Evolutionary conservation across 83 land plant genomes (phyloP), one percentile per base, ranked within the genome.

Genomic region (Picea abies): DNA sequence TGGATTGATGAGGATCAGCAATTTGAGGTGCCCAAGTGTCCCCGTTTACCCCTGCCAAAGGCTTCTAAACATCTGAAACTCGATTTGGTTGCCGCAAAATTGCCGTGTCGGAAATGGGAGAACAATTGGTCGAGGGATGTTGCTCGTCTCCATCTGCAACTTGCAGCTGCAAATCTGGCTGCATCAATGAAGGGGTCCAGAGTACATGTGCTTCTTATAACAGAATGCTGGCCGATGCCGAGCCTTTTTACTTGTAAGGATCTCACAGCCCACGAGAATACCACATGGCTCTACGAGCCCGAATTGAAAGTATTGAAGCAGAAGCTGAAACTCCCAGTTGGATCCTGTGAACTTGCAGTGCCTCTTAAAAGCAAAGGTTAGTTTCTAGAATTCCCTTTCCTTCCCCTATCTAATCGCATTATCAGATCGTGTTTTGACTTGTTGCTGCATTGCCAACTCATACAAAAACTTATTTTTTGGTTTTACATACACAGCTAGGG

Each of bases 1-100:
- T 95, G 97, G 97, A 95, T 95, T 49, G 97, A 95, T 79, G 97
- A 95, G 70, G 97, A 95, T 60, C 90, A 93, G 75, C 89, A 88
- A 73, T 79, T 68, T 3, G 92, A 92, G 63, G 90, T 90, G 25
- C 97, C 95, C 3, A 58, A 35, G 37, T 95, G 99, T 78, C 94
- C 94, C 1, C 47, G 75, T 32, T 60, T 94, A 47, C 93, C 93
- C 2, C 72, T 85, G 84, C 88, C 87, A 37, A 80, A 63, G 62
- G 78, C 49, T 80, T 85, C 19, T 10, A 79, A 63, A 68, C 69
- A 71, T 4, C 52, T 82, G 25, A 80, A 70, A 76, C 75, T 82
- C 68, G 85, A 91, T 32, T 49, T 89, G 69, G 85, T 92, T 32
- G 83, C 88, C 5, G 90, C 69, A 17, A 91, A 89, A 65, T 80